phyloP scores from a whole-genome alignment of 1,284 basidiomycete species.

The Ceratobasidium sp. region DNA sequence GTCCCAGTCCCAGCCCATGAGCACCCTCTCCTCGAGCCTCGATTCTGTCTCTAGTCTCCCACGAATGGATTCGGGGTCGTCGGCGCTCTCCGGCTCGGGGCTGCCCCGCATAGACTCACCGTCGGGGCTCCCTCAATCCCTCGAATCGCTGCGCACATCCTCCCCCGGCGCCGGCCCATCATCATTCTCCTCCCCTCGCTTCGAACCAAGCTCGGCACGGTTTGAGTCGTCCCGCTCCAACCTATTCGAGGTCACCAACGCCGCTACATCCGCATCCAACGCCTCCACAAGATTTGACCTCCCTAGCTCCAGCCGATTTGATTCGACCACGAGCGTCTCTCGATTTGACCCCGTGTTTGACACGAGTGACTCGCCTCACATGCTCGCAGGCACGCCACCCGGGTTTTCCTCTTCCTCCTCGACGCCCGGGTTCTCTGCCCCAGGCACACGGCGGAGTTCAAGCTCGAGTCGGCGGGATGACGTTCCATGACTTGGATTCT shows the following conservation, averaged over 20 bases:
- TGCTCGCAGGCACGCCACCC: conserved; percentile 2
- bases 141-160: conserved; percentile 17
- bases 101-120: conserved; percentile 12
- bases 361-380: background rate
- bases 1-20: conserved; percentile 28
- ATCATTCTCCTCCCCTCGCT: background rate
- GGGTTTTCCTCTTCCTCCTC: conserved; percentile 12
- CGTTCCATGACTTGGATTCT: background rate
- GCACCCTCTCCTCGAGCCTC: conserved; percentile 17
- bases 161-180: conserved; percentile 7
- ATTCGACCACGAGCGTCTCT: background rate
- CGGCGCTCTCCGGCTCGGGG: no score
- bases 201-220: background rate
- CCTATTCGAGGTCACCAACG: background rate
- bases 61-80: conserved; percentile 7
- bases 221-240: background rate
- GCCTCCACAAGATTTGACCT: conserved; percentile 1
- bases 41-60: background rate
- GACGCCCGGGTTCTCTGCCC: background rate
- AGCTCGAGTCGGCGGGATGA: conserved; percentile 5
- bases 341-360: background rate
- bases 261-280: background rate
- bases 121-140: conserved; percentile 6
- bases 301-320: background rate
- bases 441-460: background rate